phyloP scores from a whole-genome alignment of 352 stramenopile species.

The Phytophthora colocasiae region DNA sequence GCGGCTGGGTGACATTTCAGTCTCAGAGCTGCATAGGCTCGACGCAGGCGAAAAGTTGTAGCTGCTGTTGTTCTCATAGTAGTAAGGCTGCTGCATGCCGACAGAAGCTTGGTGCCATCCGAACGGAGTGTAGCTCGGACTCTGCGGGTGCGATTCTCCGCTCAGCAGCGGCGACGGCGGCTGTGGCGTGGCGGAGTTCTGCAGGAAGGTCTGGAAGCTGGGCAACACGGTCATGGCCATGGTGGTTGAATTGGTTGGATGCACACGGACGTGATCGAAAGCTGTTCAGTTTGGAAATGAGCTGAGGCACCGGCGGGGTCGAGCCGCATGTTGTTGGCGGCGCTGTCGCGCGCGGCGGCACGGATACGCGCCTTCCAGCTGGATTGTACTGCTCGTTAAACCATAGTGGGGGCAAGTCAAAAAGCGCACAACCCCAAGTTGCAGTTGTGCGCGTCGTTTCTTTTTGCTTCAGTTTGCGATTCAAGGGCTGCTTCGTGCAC shows the following conservation, averaged over 20 bases:
- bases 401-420: constrained; percentile 24
- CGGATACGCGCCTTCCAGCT: constrained; percentile 51
- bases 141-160: constrained; percentile 8
- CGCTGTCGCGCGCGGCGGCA: constrained; percentile 32
- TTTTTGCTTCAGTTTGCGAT: constrained; percentile 33
- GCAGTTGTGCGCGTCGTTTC: constrained; percentile 25
- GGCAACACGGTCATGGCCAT: constrained; percentile 61
- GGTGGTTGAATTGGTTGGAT: constrained; percentile 7
- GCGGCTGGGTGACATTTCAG: constrained; percentile 22
- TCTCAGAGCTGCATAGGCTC: constrained; percentile 33
- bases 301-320: constrained; percentile 1
- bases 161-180: constrained; percentile 33
- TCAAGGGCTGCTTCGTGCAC: constrained; percentile 31
- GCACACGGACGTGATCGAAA: constrained; percentile 18
- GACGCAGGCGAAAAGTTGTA: constrained; percentile 25
- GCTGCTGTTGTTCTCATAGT: constrained; percentile 25
- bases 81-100: constrained; percentile 27
- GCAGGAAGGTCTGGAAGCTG: constrained; percentile 67
- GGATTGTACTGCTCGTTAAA: constrained; percentile 31
- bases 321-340: constrained; percentile 11
- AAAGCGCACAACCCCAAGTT: constrained; percentile 24
- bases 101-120: constrained; percentile 25
- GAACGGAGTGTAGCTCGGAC: constrained; percentile 22
- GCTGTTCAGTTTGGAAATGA: constrained; percentile 37
- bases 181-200: constrained; percentile 41